Evolutionary conservation across 2,329 filamentous ascomycete genomes (phyloP), one percentile per base, ranked within the genome.

Genomic region (Exophiala sideris): DNA sequence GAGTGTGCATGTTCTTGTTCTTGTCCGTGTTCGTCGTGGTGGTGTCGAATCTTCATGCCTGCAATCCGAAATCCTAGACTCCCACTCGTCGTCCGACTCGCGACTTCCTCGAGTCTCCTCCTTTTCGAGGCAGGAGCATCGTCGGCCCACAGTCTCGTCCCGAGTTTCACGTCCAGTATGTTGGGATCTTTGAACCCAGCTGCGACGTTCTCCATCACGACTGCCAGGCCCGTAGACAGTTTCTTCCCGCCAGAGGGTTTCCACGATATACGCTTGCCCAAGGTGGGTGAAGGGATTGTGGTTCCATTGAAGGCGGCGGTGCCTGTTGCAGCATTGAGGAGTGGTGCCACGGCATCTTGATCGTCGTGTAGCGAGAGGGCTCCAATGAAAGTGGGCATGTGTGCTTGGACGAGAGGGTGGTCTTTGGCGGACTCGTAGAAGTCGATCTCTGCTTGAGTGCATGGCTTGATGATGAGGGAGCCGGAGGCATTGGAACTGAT

Each of bases 101-200:
- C 40, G 8, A 60, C 54, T n/a, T 60, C 57, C 14, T 62, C 59
- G 16, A 62, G 44, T 42, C 52, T 59, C 44, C 41, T 42, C 14
- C 57, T 47, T 45, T 62, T 62, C 29, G 79, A 76, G 1, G 74
- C 70, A 20, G 77, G 76, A 3, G 84, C 81, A 57, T 77, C 76
- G 35, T 95, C 89, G 11, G 89, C 92, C 87, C 91, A 97, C 5
- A 99, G 75, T 32, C 89, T 82, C 46, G 85, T 80, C 40, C 94
- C 94, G 16, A 99, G 82, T 74, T 99, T 99, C 61, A 95, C 82
- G 67, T 99, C 94, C 54, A 99, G 76, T 6, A 99, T 90, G 64
- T 96, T 97, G 5, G 94, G 90, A 54, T 83, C 81, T 65, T 81
- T 82, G 76, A 91, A 97, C 1, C 89, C 90, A 60, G 82, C 80